These are phyloP conservation scores for Cercis canadensis DNA, from an alignment of 306 rosid species.

Conservation along the genomic window DNA sequence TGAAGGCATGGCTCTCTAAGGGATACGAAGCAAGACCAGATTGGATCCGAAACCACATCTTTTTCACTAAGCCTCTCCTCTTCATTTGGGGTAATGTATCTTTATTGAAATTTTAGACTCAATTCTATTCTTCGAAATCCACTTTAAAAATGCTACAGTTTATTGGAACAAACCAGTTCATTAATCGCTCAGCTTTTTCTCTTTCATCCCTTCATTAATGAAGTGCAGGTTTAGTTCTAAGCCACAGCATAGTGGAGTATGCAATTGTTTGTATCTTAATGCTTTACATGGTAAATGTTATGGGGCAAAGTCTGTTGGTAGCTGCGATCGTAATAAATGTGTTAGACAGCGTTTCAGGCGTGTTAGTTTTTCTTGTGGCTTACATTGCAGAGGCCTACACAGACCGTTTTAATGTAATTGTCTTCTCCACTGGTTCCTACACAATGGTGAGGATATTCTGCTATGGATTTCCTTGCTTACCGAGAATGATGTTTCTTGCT, in stretches of 20 bases:
- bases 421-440: not conserved
- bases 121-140: too few species aligned
- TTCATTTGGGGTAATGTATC: not conserved
- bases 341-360: not conserved
- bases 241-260: conserved; percentile 8
- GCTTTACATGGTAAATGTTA: not conserved
- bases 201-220: not conserved
- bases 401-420: not conserved
- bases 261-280: not conserved
- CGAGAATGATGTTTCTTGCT: too few species aligned
- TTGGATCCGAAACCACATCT: not conserved
- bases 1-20: not conserved
- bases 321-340: not conserved
- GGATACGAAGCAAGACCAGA: not conserved
- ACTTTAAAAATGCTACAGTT: not conserved
- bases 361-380: not conserved
- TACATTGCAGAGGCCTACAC: not conserved
- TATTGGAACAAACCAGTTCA: not conserved
- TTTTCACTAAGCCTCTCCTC: not conserved
- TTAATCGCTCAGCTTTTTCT: not conserved
- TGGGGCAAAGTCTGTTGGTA: not conserved
- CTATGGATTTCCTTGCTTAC: not conserved
- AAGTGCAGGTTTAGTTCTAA: not conserved
- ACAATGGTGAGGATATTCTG: not conserved
- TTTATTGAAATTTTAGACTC: too few species aligned